A percentile compares a stretch with the other conserved stretches of the same genome.
Evolutionary conservation across 2,329 filamentous ascomycete genomes (phyloP).

Genomic region (Achaetomium macrosporum): DNA sequence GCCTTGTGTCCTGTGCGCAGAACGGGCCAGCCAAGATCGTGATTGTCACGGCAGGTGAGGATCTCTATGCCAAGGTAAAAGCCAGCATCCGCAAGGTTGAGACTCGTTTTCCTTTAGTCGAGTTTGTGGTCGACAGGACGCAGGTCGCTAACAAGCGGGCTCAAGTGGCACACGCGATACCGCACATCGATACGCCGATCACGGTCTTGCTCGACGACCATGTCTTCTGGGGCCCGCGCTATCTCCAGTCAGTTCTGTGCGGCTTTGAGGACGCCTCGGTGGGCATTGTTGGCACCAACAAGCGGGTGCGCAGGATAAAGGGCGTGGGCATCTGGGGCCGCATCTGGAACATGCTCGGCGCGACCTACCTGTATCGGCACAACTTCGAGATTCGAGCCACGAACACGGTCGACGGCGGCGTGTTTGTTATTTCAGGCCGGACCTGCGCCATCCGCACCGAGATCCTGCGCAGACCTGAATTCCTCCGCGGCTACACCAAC

Average conservation of each 20-base stretch:
- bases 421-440: conserved; percentile 53
- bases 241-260: conserved; percentile 38
- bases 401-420: conserved; percentile 51
- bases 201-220: conserved; percentile 47
- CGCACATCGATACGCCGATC: conserved; percentile 34
- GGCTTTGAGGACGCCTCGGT: conserved; percentile 41
- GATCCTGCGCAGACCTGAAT: conserved; percentile 41
- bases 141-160: conserved; percentile 41
- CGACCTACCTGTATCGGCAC: conserved; percentile 54
- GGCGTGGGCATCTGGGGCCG: conserved; percentile 25
- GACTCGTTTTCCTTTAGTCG: conserved; percentile 14
- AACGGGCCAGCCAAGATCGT: conserved; percentile 37
- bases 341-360: conserved; percentile 51
- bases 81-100: conserved; percentile 11
- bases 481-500: conserved; percentile 39
- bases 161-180: conserved; percentile 40
- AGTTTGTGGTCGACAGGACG: conserved; percentile 30
- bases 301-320: conserved; percentile 36
- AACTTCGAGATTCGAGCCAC: conserved; percentile 56
- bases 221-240: conserved; percentile 42
- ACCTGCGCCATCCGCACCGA: conserved; percentile 46
- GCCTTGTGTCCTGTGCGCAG: conserved; percentile 34
- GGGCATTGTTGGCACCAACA: conserved; percentile 52
- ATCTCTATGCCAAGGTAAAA: conserved; percentile 22
- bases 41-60: conserved; percentile 40